Conservation (phyloP, 2,329 filamentous ascomycete genomes). For the Chaetothyriales sp. region DNA sequence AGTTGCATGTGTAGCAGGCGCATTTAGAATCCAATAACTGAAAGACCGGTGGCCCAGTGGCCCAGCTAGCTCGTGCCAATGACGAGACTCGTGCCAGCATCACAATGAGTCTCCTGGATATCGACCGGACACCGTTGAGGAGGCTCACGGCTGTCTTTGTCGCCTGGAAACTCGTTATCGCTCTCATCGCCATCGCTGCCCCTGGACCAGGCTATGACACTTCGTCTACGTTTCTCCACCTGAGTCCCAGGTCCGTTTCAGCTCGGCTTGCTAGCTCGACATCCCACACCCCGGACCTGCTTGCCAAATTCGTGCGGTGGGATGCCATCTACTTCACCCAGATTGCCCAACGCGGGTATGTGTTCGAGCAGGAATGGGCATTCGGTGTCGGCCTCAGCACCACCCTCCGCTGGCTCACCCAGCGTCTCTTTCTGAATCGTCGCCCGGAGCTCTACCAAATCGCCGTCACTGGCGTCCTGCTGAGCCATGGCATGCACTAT, state of each 20-base stretch:
- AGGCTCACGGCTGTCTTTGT: slow-evolving; percentile 27
- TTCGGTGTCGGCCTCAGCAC: slow-evolving; percentile 42
- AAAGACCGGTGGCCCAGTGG: no score
- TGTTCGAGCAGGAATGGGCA: slow-evolving; percentile 54
- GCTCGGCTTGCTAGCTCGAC: no score
- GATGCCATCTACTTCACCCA: slow-evolving; percentile 49
- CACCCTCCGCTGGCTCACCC: slow-evolving; percentile 6
- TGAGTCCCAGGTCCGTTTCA: background rate
- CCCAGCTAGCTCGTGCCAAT: background rate
- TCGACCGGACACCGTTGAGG: slow-evolving; percentile 1
- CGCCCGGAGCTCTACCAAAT: background rate
- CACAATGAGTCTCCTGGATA: background rate
- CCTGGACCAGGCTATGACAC: slow-evolving; percentile 52
- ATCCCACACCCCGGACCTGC: slow-evolving; percentile 3
- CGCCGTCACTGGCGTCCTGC: slow-evolving; percentile 43
- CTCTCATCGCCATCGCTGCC: slow-evolving; percentile 35
- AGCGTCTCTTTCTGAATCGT: slow-evolving; percentile 19
- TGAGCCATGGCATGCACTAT: slow-evolving; percentile 65
- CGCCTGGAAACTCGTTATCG: slow-evolving; percentile 43
- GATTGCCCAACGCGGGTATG: slow-evolving; percentile 39
- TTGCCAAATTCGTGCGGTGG: slow-evolving; percentile 42
- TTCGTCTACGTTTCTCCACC: slow-evolving; percentile 40
- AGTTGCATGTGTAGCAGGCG: background rate
- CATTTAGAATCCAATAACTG: no score
- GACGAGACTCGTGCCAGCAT: background rate